phyloP scores from a whole-genome alignment of 192 early-diverging fungal species.

The Umbelopsis isabellina region DNA sequence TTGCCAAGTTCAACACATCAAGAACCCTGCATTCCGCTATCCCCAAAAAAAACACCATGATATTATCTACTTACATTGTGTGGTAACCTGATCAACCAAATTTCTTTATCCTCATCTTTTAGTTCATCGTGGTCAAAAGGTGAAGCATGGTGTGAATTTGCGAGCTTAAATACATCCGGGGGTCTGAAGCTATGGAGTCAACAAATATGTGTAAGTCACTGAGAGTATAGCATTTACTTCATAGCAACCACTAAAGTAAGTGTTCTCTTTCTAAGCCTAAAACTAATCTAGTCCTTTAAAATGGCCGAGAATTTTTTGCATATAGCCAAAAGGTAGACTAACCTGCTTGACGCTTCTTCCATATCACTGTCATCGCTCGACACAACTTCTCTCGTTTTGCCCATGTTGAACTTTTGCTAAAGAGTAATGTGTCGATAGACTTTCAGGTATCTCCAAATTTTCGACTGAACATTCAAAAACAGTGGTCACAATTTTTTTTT shows the following conservation, averaged over 20 bases:
- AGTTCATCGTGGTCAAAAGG: conserved; percentile 31
- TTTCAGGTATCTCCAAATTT: not conserved
- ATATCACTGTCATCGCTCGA: conserved; percentile 18
- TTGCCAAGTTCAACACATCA: not conserved
- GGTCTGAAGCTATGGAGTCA: conserved; percentile 16
- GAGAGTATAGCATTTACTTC: not conserved
- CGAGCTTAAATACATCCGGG: conserved; percentile 27
- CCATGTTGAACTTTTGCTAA: not conserved
- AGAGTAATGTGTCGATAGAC: not conserved
- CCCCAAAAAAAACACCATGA: not conserved
- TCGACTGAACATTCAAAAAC: not conserved
- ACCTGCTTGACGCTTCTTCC: conserved; percentile 3
- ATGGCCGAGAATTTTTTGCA: no score
- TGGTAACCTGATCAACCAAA: conserved; percentile 44
- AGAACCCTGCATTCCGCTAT: not conserved
- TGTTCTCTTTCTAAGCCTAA: no score
- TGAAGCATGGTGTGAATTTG: conserved; percentile 14
- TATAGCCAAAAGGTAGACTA: not conserved
- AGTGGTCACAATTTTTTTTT: conserved; percentile 13
- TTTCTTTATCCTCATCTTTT: conserved; percentile 39
- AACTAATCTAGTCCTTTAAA: no score
- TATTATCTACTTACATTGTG: conserved; percentile 27
- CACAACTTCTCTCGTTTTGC: not conserved
- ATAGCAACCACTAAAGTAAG: not conserved
- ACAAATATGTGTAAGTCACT: not conserved